Conservation (phyloP, 768 basidiomycete genomes). For the Sistotremastrum niveocremeum region DNA sequence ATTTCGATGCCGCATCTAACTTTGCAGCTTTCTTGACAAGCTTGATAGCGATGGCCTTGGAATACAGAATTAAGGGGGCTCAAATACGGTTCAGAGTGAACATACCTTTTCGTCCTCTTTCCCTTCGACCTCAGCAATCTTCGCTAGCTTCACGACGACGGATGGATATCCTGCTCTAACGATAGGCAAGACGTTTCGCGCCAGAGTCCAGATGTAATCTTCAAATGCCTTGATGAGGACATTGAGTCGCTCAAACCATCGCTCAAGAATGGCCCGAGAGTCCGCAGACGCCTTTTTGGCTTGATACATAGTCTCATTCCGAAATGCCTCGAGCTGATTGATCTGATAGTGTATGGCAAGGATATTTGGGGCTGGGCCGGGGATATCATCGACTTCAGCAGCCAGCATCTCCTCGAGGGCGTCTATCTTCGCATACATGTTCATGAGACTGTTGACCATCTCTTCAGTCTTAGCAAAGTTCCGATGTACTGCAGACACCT, state of each 20-base stretch:
- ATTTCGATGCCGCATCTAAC: constrained; percentile 84
- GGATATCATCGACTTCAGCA: constrained; percentile 59
- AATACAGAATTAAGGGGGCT: not conserved
- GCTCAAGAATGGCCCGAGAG: constrained; percentile 52
- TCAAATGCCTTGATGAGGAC: constrained; percentile 75
- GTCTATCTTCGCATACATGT: constrained; percentile 79
- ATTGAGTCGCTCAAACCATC: constrained; percentile 79
- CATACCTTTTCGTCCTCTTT: constrained; percentile 86
- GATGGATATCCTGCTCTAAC: constrained; percentile 66
- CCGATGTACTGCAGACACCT: constrained; percentile 94
- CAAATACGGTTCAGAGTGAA: not conserved
- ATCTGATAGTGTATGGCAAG: constrained; percentile 85
- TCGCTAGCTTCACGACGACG: constrained; percentile 85
- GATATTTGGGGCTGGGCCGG: constrained; percentile 79
- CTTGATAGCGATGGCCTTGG: constrained; percentile 80
- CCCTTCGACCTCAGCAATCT: constrained; percentile 89
- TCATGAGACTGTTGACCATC: constrained; percentile 87
- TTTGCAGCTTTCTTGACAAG: constrained; percentile 92
- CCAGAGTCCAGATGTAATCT: constrained; percentile 65
- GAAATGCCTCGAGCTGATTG: constrained; percentile 83
- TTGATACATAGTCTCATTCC: constrained; percentile 89
- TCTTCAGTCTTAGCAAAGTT: constrained; percentile 93
- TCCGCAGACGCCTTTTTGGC: constrained; percentile 69
- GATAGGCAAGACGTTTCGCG: constrained; percentile 63
- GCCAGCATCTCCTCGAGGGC: constrained; percentile 66